A percentile compares a stretch with the other conserved stretches of the same genome.
phyloP scores from a whole-genome alignment of 257 asterid species.

The Thymus mandschuricus region DNA sequence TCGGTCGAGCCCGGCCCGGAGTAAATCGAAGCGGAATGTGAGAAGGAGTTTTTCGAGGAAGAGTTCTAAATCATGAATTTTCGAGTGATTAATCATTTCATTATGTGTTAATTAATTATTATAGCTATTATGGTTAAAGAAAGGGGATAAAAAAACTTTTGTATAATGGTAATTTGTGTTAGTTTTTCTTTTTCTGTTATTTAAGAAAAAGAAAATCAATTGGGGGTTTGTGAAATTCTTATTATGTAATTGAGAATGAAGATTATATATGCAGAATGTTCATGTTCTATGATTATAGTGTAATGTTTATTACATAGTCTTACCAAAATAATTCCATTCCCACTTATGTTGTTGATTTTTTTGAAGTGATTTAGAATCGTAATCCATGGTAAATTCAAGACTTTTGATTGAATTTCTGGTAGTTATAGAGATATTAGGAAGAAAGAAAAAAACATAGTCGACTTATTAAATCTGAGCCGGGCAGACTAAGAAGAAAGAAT shows the following conservation, averaged over 20 bases:
- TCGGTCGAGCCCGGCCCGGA: constrained; percentile 35
- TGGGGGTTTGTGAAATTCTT: constrained; percentile 10
- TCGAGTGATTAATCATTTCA: too few relatives aligned
- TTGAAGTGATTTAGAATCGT: background rate
- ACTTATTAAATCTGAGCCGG: too few relatives aligned
- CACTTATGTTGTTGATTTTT: too few relatives aligned
- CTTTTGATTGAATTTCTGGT: too few relatives aligned
- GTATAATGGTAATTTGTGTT: background rate
- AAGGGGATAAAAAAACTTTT: background rate
- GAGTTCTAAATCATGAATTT: background rate
- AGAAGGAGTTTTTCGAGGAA: constrained; percentile 22
- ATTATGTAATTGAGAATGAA: constrained; percentile 1
- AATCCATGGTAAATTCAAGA: background rate
- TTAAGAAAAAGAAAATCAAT: background rate
- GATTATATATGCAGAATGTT: background rate
- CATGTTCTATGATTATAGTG: constrained; percentile 8
- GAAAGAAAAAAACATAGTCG: too few relatives aligned
- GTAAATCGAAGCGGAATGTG: constrained; percentile 40
- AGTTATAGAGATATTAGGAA: too few relatives aligned
- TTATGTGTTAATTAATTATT: background rate
- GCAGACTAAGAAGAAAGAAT: too few relatives aligned
- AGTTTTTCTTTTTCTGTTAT: too few relatives aligned
- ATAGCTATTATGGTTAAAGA: background rate
- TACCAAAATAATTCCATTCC: too few relatives aligned
- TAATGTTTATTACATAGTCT: background rate